Evolutionary conservation across 768 basidiomycete genomes (phyloP).

Genomic region (Boletus vinaceobasis): DNA sequence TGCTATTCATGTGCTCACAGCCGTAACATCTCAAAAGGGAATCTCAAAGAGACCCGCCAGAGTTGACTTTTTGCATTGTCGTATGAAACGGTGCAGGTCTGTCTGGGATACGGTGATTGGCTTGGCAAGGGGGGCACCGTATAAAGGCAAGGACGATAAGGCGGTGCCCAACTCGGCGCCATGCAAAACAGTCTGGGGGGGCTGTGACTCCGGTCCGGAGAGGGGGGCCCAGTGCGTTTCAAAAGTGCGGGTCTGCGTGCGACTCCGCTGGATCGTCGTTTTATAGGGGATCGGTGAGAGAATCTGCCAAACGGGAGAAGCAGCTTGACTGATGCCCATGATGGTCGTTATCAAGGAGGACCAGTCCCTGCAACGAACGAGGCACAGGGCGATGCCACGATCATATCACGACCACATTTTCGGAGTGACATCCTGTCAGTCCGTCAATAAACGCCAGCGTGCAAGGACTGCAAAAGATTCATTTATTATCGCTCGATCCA

Average conservation of each 20-base stretch:
- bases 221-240: too few species aligned
- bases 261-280: too few species aligned
- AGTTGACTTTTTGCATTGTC: background rate
- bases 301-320: background rate
- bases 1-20: background rate
- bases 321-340: background rate
- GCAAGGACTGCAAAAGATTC: too few species aligned
- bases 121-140: too few species aligned
- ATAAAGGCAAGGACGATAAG: background rate
- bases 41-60: background rate
- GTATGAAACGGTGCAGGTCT: too few species aligned
- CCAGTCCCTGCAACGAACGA: background rate
- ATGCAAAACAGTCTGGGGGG: too few species aligned
- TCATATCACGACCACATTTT: background rate
- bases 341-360: background rate
- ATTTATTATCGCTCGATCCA: too few species aligned
- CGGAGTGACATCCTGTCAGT: background rate
- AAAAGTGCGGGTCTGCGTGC: too few species aligned
- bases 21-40: background rate
- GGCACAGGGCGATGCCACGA: background rate
- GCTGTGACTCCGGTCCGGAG: too few species aligned
- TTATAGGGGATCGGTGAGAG: background rate
- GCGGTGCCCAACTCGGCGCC: background rate
- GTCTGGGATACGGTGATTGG: too few species aligned
- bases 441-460: too few species aligned